Percentiles rank a stretch among this genome's conserved stretches.
Evolutionary conservation across 2,329 filamentous ascomycete genomes (phyloP).

Genomic region (Leptodontidium sp.): DNA sequence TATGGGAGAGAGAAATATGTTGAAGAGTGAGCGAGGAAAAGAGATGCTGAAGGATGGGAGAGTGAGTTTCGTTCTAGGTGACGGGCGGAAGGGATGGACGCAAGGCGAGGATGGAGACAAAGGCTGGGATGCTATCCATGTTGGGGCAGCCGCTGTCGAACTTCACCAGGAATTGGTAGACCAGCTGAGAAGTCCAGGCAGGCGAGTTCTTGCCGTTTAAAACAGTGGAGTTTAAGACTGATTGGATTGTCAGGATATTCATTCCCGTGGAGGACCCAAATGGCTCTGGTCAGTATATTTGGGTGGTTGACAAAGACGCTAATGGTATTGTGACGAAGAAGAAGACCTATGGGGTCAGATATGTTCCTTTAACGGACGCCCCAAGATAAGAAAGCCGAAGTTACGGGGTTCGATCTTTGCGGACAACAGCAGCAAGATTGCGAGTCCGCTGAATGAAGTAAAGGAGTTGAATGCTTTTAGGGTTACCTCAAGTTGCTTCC

Average conservation of each 20-base stretch:
- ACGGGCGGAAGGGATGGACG: conserved; percentile 73
- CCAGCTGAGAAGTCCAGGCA: conserved; percentile 81
- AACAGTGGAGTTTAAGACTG: neutral
- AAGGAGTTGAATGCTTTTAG: neutral
- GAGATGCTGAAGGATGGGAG: conserved; percentile 67
- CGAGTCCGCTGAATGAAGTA: neutral
- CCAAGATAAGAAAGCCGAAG: conserved; percentile 48
- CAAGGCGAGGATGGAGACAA: conserved; percentile 54
- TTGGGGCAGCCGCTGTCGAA: conserved; percentile 82
- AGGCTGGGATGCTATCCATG: conserved; percentile 93
- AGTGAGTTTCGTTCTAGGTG: conserved; percentile 77
- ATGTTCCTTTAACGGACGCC: conserved; percentile 80
- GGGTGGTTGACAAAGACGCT: conserved; percentile 75
- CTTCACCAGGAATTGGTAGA: conserved; percentile 76
- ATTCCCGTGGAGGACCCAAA: conserved; percentile 73
- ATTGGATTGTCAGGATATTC: conserved; percentile 63
- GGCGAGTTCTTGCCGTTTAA: conserved; percentile 49
- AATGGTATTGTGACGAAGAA: conserved; percentile 67
- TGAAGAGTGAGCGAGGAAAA: conserved; percentile 65
- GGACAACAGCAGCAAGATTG: neutral
- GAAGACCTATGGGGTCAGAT: conserved; percentile 74
- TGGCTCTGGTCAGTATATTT: conserved; percentile 67
- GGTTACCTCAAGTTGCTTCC: neutral
- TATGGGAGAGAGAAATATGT: conserved; percentile 71
- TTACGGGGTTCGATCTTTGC: neutral